Percentiles rank a stretch among this genome's conserved stretches.
Conservation (phyloP, 1,284 basidiomycete genomes). For the Phylloporus sp. region DNA sequence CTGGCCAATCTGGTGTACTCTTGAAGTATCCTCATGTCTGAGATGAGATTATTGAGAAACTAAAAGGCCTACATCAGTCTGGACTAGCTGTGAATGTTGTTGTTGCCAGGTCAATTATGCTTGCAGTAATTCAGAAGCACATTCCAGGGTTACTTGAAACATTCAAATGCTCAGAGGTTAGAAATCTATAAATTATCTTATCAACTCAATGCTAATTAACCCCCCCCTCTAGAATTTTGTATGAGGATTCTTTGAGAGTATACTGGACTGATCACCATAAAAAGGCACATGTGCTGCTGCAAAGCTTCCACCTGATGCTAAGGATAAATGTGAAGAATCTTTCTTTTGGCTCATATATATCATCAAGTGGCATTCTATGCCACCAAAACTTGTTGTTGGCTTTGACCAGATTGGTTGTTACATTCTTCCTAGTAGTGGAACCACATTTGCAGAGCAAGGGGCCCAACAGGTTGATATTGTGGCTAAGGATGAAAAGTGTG, state of each 20-base stretch:
- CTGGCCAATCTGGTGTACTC: slow-evolving; percentile 18
- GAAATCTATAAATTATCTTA: no score
- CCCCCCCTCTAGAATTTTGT: neutral
- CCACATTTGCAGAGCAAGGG: no score
- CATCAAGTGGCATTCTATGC: no score
- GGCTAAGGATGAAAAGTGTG: no score
- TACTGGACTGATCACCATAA: neutral
- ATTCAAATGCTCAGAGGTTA: neutral
- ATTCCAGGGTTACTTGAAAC: neutral
- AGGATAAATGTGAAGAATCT: neutral
- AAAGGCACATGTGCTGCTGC: neutral
- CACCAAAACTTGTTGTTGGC: no score
- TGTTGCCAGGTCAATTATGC: slow-evolving; percentile 7
- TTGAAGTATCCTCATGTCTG: neutral
- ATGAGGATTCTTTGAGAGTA: neutral
- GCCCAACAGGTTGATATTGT: no score
- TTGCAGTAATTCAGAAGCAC: neutral
- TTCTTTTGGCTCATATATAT: neutral
- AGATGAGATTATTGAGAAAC: neutral
- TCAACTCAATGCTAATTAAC: no score
- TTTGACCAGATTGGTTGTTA: no score
- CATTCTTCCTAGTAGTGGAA: no score
- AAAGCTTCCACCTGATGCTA: neutral
- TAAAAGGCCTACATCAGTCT: slow-evolving; percentile 9
- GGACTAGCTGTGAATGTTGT: slow-evolving; percentile 18